These are phyloP conservation scores for Nicotiana rustica DNA, from an alignment of 305 asterid genomes.

Conservation along the genomic window DNA sequence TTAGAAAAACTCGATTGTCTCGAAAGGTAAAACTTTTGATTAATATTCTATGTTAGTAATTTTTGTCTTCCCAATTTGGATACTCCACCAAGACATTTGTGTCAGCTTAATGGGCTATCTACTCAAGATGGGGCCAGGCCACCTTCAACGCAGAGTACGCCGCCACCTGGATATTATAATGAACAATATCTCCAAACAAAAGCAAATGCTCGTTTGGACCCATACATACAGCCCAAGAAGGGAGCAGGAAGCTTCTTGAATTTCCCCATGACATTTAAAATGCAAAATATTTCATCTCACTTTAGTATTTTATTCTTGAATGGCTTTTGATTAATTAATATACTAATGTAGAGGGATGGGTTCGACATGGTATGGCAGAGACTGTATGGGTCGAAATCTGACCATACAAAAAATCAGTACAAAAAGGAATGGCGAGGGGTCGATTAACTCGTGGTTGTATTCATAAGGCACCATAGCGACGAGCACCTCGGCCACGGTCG, in stretches of 20 bases:
- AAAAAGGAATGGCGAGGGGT: too few relatives aligned
- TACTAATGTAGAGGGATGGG: neutral
- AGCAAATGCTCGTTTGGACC: neutral
- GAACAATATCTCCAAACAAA: neutral
- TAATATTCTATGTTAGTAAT: neutral
- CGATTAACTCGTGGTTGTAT: too few relatives aligned
- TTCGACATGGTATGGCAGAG: too few relatives aligned
- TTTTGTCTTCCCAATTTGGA: conserved; percentile 19
- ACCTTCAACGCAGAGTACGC: conserved; percentile 27
- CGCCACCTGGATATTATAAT: conserved; percentile 35
- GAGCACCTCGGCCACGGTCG: too few relatives aligned
- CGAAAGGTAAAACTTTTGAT: neutral
- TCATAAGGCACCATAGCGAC: too few relatives aligned
- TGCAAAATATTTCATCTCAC: neutral
- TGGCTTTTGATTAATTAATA: neutral
- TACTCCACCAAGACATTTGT: conserved; percentile 36
- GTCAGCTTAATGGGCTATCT: conserved; percentile 39
- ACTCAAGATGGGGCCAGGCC: conserved; percentile 45
- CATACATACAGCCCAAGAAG: neutral
- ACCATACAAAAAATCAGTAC: too few relatives aligned
- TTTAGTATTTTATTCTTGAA: neutral
- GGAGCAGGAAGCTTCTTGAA: neutral
- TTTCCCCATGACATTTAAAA: neutral
- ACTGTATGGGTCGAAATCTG: too few relatives aligned
- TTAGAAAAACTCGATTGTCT: too few relatives aligned